Conservation (phyloP, 2,329 filamentous ascomycete species). For the Escovopsis weberi region DNA sequence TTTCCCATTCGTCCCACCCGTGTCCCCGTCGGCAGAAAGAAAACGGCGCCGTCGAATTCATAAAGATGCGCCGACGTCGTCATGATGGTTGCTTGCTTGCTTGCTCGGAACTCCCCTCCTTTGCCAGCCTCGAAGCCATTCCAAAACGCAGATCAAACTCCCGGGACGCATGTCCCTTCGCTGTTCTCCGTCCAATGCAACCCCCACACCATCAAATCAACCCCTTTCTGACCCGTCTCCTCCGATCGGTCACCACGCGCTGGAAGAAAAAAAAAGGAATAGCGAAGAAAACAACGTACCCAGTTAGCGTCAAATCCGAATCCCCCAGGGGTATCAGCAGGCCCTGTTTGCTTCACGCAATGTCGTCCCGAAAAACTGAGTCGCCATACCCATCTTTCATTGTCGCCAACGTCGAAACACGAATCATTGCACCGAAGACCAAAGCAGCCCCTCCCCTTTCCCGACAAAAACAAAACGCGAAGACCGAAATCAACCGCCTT, state of each 20-base stretch:
- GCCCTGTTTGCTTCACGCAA: slow-evolving; percentile 7
- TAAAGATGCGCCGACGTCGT: too few relatives aligned
- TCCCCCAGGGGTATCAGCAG: slow-evolving; percentile 9
- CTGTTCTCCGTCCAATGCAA: slow-evolving; percentile 1
- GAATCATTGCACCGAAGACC: slow-evolving; percentile 4
- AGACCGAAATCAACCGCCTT: slow-evolving; percentile 8
- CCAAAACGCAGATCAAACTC: slow-evolving; percentile 8
- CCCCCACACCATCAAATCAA: too few relatives aligned
- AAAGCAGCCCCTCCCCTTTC: neutral
- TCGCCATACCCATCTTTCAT: slow-evolving; percentile 4
- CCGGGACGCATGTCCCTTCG: slow-evolving; percentile 6
- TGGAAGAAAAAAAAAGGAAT: too few relatives aligned
- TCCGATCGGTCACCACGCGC: too few relatives aligned
- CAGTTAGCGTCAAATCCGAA: slow-evolving; percentile 6
- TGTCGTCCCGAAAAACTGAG: slow-evolving; percentile 9
- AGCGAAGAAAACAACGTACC: neutral
- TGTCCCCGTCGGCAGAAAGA: too few relatives aligned
- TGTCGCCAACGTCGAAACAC: neutral
- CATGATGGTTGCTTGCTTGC: too few relatives aligned
- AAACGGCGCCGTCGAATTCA: too few relatives aligned
- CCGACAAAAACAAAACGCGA: slow-evolving; percentile 6
- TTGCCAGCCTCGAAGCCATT: slow-evolving; percentile 2
- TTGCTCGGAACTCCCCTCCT: too few relatives aligned
- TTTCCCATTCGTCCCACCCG: slow-evolving; percentile 2
- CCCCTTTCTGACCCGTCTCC: too few relatives aligned